Percentiles rank a stretch among this genome's conserved stretches.
Evolutionary conservation across 306 rosid species (phyloP).

Genomic region (Vigna reflexopilosa): DNA sequence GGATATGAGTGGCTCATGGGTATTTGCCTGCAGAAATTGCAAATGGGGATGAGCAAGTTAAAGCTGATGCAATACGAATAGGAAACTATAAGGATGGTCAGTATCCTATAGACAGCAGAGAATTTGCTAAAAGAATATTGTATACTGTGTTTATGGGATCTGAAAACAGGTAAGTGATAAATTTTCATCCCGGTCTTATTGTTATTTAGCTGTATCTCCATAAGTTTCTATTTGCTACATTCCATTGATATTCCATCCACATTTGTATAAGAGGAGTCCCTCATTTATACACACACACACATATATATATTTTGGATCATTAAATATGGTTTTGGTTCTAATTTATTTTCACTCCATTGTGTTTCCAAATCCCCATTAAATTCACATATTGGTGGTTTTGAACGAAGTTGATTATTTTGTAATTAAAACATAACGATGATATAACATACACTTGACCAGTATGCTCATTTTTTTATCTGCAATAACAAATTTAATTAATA

Average conservation of each 20-base stretch:
- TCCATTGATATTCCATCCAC: constrained; percentile 19
- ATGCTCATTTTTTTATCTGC: neutral
- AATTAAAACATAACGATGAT: constrained; percentile 17
- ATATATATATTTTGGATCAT: neutral
- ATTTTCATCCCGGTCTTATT: constrained; percentile 13
- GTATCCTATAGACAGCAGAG: constrained; percentile 88
- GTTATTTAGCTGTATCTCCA: constrained; percentile 26
- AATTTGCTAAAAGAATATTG: constrained; percentile 86
- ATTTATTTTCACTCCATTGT: constrained; percentile 1
- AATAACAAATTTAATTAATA: too few species aligned
- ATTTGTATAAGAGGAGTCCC: constrained; percentile 1
- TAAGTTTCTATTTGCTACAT: constrained; percentile 24
- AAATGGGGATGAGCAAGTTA: constrained; percentile 88
- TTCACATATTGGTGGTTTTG: neutral
- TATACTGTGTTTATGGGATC: constrained; percentile 96
- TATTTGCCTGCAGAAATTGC: constrained; percentile 72
- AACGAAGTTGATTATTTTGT: constrained; percentile 13
- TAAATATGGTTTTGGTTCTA: constrained; percentile 11
- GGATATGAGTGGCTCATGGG: constrained; percentile 35
- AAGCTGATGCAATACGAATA: constrained; percentile 86
- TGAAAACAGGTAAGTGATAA: constrained; percentile 75
- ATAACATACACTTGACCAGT: constrained; percentile 11
- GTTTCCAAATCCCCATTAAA: neutral
- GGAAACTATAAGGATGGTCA: constrained; percentile 89
- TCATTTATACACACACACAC: neutral